Percentiles rank a stretch among this genome's conserved stretches.
Evolutionary conservation across 2,329 filamentous ascomycete species (phyloP).

Genomic region (Arthrobotrys megalospora): DNA sequence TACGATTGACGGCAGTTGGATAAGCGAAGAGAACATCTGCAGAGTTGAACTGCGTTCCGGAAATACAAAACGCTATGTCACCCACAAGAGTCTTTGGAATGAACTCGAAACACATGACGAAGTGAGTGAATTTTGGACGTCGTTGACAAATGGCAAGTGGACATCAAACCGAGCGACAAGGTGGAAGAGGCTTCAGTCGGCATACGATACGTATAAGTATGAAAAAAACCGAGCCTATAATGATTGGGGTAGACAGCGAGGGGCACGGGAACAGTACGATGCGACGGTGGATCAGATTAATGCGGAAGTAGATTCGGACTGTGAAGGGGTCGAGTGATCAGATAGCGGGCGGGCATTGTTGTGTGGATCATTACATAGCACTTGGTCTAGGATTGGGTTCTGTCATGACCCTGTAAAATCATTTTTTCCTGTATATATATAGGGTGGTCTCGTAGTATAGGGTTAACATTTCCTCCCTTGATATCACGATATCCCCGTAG

Average conservation of each 20-base stretch:
- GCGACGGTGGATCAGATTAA: neutral
- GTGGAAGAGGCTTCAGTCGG: neutral
- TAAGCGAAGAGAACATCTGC: neutral
- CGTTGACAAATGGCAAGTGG: neutral
- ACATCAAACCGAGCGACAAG: neutral
- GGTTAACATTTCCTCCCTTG: no score
- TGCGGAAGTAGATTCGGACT: constrained; percentile 1
- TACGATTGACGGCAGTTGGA: neutral
- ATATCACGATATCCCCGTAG: no score
- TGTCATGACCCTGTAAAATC: no score
- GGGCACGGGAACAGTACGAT: neutral
- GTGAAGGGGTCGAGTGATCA: neutral
- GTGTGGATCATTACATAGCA: no score
- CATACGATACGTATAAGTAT: neutral
- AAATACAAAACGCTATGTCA: neutral
- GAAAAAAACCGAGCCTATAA: neutral
- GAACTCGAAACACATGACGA: neutral
- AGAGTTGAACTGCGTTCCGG: neutral
- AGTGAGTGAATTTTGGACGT: neutral
- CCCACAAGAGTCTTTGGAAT: neutral
- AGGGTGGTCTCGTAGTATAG: no score
- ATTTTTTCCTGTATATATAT: no score
- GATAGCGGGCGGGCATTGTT: no score
- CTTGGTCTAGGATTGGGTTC: no score
- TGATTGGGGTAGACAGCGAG: neutral